These are phyloP conservation scores for Lachancea thermotolerans DNA, from an alignment of 805 yeast species.

Conservation along the genomic window DNA sequence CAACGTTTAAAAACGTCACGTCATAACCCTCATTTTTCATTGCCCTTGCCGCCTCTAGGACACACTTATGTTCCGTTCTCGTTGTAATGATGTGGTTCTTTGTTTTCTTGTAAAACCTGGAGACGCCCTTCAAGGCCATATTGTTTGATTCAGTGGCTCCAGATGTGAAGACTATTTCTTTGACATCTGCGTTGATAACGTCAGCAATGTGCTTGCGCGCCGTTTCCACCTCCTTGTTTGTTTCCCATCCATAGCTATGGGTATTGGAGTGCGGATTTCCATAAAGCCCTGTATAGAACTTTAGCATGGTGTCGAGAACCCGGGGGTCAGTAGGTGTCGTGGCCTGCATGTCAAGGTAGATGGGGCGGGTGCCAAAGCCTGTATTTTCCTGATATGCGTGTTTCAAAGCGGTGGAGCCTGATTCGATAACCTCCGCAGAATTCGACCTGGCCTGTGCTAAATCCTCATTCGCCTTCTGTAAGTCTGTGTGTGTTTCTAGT, in stretches of 20 bases:
- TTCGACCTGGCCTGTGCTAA: constrained; percentile 23
- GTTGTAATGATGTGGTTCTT: constrained; percentile 93
- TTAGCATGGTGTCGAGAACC: constrained; percentile 81
- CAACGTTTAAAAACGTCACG: constrained; percentile 86
- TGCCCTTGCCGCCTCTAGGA: constrained; percentile 91
- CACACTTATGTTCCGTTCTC: constrained; percentile 98
- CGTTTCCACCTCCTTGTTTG: constrained; percentile 81
- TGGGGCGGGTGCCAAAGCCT: constrained; percentile 71
- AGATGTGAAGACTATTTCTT: constrained; percentile 92
- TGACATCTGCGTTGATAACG: constrained; percentile 87
- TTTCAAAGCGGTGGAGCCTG: constrained; percentile 30
- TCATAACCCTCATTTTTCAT: constrained; percentile 96
- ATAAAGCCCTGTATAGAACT: constrained; percentile 82
- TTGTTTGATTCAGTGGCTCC: constrained; percentile 98
- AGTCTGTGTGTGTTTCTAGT: constrained; percentile 30
- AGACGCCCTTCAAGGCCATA: constrained; percentile 92
- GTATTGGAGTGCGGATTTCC: constrained; percentile 98
- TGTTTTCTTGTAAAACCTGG: constrained; percentile 82
- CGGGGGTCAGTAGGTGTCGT: constrained; percentile 98
- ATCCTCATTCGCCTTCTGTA: constrained; percentile 27
- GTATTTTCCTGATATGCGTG: constrained; percentile 37
- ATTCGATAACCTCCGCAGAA: constrained; percentile 16
- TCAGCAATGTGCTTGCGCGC: constrained; percentile 81
- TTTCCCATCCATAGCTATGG: constrained; percentile 98
- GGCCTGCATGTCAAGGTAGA: constrained; percentile 95